phyloP scores from a whole-genome alignment of 2,329 filamentous ascomycete genomes.

The Teratosphaeria gauchensis region DNA sequence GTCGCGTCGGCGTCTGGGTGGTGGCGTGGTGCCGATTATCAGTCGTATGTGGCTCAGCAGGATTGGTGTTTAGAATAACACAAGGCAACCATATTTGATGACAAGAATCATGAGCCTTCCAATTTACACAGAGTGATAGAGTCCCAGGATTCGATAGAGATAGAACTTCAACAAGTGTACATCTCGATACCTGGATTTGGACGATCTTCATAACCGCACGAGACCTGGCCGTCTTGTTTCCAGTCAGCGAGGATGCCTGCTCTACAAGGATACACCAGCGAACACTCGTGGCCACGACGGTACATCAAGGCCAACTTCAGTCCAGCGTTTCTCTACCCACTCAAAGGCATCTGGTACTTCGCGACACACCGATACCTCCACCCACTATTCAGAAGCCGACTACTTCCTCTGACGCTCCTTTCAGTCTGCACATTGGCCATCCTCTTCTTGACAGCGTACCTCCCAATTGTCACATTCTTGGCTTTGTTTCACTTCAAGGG shows the following conservation, averaged over 20 bases:
- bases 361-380: slow-evolving; percentile 66
- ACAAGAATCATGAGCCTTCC: not conserved
- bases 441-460: slow-evolving; percentile 77
- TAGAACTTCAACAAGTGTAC: too few species aligned
- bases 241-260: not conserved
- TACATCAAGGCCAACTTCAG: slow-evolving; percentile 26
- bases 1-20: not conserved
- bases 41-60: not conserved
- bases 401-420: slow-evolving; percentile 72
- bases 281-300: slow-evolving; percentile 3
- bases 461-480: slow-evolving; percentile 82
- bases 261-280: not conserved
- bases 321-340: slow-evolving; percentile 24
- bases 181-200: too few species aligned
- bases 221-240: not conserved
- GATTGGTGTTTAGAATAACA: not conserved
- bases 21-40: not conserved
- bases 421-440: slow-evolving; percentile 75
- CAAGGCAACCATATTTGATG: not conserved
- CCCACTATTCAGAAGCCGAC: slow-evolving; percentile 65
- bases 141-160: too few species aligned
- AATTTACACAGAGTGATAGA: too few species aligned
- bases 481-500: slow-evolving; percentile 66
- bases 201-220: not conserved
- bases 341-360: slow-evolving; percentile 71